These are phyloP conservation scores for Phytophthora colocasiae DNA, from an alignment of 352 stramenopile species.

Conservation along the genomic window DNA sequence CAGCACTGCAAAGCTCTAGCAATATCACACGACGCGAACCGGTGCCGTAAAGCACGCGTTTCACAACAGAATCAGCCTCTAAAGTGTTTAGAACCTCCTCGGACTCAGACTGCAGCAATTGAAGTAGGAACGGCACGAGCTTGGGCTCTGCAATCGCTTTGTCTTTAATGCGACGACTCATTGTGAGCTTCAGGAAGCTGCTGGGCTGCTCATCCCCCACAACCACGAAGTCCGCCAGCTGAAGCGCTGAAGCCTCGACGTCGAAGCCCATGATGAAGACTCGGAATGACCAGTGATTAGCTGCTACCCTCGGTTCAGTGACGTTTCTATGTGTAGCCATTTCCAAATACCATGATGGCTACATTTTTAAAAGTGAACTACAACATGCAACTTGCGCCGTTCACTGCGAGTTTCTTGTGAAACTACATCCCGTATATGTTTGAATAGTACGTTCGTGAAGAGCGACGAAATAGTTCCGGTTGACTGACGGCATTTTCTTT, in stretches of 20 bases:
- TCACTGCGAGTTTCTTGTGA: too few relatives aligned
- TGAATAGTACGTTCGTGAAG: not conserved
- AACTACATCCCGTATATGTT: too few relatives aligned
- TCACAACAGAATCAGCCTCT: constrained; percentile 31
- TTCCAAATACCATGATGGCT: constrained; percentile 1
- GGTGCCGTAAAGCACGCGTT: constrained; percentile 63
- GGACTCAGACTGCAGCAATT: constrained; percentile 27
- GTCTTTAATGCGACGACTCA: constrained; percentile 75
- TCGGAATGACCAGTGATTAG: not conserved
- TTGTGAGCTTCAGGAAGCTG: constrained; percentile 68
- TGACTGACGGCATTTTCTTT: not conserved
- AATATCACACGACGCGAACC: constrained; percentile 63
- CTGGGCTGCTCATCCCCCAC: constrained; percentile 65
- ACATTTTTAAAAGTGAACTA: not conserved
- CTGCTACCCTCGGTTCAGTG: constrained; percentile 11
- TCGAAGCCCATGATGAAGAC: constrained; percentile 5
- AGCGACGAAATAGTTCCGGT: not conserved
- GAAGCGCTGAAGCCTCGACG: constrained; percentile 6
- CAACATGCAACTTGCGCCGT: not conserved
- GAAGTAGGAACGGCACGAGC: constrained; percentile 58
- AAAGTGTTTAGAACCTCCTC: not conserved
- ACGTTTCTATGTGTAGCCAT: constrained; percentile 26
- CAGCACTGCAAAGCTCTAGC: constrained; percentile 37
- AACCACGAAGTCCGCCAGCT: constrained; percentile 56
- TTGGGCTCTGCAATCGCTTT: constrained; percentile 51